Base-by-base conservation (phyloP, 192 early-diverging fungal species). In the Backusella australiensis region DNA sequence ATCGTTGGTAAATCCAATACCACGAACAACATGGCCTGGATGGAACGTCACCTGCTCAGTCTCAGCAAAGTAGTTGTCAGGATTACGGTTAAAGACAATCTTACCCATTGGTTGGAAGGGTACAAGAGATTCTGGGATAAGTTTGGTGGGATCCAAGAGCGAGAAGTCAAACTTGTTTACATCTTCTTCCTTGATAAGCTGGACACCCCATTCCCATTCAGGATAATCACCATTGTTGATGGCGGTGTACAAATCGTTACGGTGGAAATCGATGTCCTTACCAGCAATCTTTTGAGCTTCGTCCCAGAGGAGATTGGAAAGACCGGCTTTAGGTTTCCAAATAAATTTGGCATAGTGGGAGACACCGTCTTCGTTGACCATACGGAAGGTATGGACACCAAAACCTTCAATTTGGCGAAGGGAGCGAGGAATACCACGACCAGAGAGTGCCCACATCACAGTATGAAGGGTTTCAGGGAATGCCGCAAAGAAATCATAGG, bases 41-140 rank as follows among this genome's bases (percentile, higher is more conserved):
- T 76, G 74, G 81, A 87, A 84, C 21, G 84, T 84, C 6, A 75
- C 52, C 68, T 88, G 87, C 63, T 88, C 87, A 6, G 80, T 81
- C 66, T 88, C 83, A 35, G 85, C 65, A 75, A 84, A 86, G 77
- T 78, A 86, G 29, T 88, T 81, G 21, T 83, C 83, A 4, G 73
- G 67, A 72, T 83, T 84, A 26, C 78, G 78, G 78, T 88, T 82
- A 41, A 85, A 76, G 14, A 77, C 75, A 71, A 88, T 81, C 26
- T 77, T 84, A 29, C 87, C 87, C 6, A 86, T 46, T 67, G 78
- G 67, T 6, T 49, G 70, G 32, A 88, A 65, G 3, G 85, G 79
- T 23, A 85, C 75, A 26, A 81, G 14, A 32, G 83, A 78, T 69
- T 88, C 81, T 19, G 86, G 85, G n/a, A 85, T 75, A 42, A 86